Evolutionary conservation across 345 rosid species (phyloP), one percentile per base, ranked within the genome.

Genomic region (Anacardium occidentale): DNA sequence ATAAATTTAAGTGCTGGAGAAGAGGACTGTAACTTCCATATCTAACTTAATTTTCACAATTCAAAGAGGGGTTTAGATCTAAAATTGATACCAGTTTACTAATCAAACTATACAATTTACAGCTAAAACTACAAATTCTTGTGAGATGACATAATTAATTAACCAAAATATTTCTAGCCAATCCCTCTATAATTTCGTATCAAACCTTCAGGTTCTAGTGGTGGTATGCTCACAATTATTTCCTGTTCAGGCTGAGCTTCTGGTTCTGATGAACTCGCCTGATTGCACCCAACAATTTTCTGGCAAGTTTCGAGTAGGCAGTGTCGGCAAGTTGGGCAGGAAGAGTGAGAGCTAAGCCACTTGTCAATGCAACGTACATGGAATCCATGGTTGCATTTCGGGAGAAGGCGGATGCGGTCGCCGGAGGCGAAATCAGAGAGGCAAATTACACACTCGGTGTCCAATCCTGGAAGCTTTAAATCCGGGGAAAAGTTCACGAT

Each of bases 291-390:
- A 26, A 78, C 91, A 74, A 90, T 91, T 83, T 91, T 91, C n/a
- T 86, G 92, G 72, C 92, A 90, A 3, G 92, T 90, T 69, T 85
- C 89, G 15, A 87, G 77, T 61, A 91, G 87, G 79, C 96, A 90
- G 82, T 85, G 89, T 70, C 98, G 84, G 85, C 98, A 94, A 13
- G 92, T 91, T 15, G 98, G 98, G 75, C 98, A 94, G 1, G 97
- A 91, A 20, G 98, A 88, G 77, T 92, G 98, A 4, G 97, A 80
- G 59, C 89, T 83, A 0, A 94, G 88, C 98, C 98, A 94, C 71
- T 78, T 90, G 84, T 94, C 97, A 45, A 94, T 90, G 80, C 97
- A 94, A 10, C 78, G 80, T 73, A 83, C 87, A 59, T 92, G 97
- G 80, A 89, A 94, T 4, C 97, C 91, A 11, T 94, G 98, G 78